phyloP scores from a whole-genome alignment of 805 yeast genomes.

The Teunomyces gatunensis region DNA sequence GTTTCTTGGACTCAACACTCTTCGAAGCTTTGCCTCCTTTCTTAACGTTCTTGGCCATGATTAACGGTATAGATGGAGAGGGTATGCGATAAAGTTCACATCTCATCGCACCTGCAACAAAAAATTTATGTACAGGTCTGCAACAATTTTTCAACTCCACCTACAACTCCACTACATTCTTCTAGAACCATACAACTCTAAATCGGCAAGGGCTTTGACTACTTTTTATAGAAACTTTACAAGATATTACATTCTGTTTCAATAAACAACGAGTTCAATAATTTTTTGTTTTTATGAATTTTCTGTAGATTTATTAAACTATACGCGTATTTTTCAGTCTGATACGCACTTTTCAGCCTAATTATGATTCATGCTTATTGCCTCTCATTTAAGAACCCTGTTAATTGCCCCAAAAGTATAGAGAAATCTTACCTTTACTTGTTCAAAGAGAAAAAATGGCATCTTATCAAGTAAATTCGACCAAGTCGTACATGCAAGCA shows the following conservation, averaged over 20 bases:
- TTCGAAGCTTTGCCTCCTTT: constrained; percentile 7
- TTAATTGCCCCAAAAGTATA: not conserved
- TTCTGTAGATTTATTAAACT: not conserved
- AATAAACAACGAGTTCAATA: no score
- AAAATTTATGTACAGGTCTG: not conserved
- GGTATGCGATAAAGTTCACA: not conserved
- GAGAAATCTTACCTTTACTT: not conserved
- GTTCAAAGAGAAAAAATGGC: constrained; percentile 25
- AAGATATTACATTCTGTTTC: no score
- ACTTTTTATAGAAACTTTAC: no score
- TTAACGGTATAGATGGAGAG: constrained; percentile 1
- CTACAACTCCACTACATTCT: no score
- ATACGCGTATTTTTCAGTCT: not conserved
- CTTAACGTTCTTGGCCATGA: constrained; percentile 10
- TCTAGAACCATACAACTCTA: no score
- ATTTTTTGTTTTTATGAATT: not conserved
- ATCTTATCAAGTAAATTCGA: constrained; percentile 52
- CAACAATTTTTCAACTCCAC: not conserved
- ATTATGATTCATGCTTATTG: constrained; percentile 3
- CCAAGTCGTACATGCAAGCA: constrained; percentile 75
- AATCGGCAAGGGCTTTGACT: no score
- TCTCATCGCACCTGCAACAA: constrained; percentile 9
- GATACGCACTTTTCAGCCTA: not conserved
- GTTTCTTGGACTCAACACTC: constrained; percentile 28
- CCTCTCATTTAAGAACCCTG: not conserved